Percentiles rank a stretch among this genome's conserved stretches.
These are phyloP conservation scores for Mycena epipterygia DNA, from an alignment of 768 basidiomycete species.

Conservation along the genomic window DNA sequence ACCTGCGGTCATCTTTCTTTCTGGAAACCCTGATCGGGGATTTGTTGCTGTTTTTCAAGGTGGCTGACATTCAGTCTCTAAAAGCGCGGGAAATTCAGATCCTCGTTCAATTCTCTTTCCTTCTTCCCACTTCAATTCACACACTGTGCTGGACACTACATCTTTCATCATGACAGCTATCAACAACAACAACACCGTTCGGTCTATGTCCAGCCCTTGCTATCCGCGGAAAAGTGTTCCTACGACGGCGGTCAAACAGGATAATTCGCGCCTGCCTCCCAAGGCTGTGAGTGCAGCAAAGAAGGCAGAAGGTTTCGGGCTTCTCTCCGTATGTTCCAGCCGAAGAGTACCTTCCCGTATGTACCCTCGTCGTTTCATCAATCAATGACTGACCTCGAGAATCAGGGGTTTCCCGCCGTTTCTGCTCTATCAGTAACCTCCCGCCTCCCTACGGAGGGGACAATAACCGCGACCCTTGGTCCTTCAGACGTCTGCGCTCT, in stretches of 20 bases:
- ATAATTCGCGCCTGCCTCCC: background rate
- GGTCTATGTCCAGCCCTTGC: background rate
- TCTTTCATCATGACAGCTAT: slow-evolving; percentile 12
- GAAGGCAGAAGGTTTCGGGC: slow-evolving; percentile 31
- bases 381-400: background rate
- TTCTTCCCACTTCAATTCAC: slow-evolving; percentile 1
- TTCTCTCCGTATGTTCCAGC: slow-evolving; percentile 25
- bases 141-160: slow-evolving; percentile 25
- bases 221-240: background rate
- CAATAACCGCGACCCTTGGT: slow-evolving; percentile 8
- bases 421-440: background rate
- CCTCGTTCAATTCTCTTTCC: background rate
- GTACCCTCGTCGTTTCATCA: background rate
- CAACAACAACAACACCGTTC: background rate
- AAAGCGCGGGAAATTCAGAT: background rate
- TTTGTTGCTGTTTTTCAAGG: background rate
- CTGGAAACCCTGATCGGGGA: no score
- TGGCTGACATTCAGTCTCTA: background rate
- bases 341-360: slow-evolving; percentile 30
- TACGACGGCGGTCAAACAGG: background rate
- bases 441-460: slow-evolving; percentile 15
- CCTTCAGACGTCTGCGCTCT: slow-evolving; percentile 5
- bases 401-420: slow-evolving; percentile 22
- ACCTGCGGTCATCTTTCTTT: no score
- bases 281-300: slow-evolving; percentile 1